phyloP scores from a whole-genome alignment of 768 basidiomycete genomes.

The Auriscalpium microsporum region DNA sequence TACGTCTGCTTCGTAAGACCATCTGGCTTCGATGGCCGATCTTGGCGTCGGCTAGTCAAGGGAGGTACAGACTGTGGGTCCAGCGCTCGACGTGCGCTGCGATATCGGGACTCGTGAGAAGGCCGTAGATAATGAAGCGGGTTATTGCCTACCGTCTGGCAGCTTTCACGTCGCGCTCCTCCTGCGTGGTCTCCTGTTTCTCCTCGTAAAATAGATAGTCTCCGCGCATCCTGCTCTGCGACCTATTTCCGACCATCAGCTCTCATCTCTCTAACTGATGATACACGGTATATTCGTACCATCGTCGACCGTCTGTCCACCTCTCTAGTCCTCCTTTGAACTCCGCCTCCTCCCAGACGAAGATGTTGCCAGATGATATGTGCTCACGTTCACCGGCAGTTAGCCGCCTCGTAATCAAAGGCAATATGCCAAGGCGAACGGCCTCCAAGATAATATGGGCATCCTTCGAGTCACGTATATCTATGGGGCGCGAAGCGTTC shows the following conservation, averaged over 20 bases:
- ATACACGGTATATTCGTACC: constrained; percentile 32
- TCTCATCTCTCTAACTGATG: not conserved
- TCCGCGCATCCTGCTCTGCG: constrained; percentile 77
- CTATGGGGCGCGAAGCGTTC: constrained; percentile 25
- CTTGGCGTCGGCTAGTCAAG: constrained; percentile 60
- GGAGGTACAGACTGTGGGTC: constrained; percentile 52
- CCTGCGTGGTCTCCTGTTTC: constrained; percentile 72
- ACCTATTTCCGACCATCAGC: constrained; percentile 36
- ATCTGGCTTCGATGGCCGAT: constrained; percentile 68
- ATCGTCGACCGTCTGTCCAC: constrained; percentile 79
- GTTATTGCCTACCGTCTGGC: constrained; percentile 51
- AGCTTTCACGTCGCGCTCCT: constrained; percentile 72
- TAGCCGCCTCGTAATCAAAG: constrained; percentile 64
- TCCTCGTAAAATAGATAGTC: constrained; percentile 82
- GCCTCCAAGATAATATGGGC: constrained; percentile 73
- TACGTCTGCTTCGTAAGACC: constrained; percentile 86
- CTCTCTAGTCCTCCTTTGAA: constrained; percentile 52
- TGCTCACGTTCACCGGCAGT: constrained; percentile 62
- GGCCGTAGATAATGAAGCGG: not conserved
- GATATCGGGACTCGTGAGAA: not conserved
- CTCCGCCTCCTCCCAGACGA: constrained; percentile 82
- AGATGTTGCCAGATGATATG: constrained; percentile 64
- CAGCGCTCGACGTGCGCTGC: constrained; percentile 49
- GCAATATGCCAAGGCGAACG: constrained; percentile 59
- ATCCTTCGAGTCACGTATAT: constrained; percentile 73